phyloP scores from a whole-genome alignment of 306 rosid species.

The Echinosophora koreensis region DNA sequence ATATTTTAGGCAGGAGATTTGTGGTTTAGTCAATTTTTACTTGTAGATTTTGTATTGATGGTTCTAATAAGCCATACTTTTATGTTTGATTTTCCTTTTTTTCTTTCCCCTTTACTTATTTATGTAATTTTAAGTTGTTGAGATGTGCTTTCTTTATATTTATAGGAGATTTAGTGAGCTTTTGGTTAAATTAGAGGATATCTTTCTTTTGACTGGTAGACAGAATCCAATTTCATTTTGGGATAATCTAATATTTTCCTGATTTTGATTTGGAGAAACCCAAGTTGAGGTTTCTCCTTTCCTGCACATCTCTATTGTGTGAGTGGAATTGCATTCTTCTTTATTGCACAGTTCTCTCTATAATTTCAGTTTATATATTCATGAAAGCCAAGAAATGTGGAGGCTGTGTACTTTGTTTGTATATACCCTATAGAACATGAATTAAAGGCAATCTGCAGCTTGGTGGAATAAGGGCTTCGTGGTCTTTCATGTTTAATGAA shows the following conservation, averaged over 20 bases:
- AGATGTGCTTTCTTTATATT: conserved; percentile 43
- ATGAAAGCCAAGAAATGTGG: conserved; percentile 26
- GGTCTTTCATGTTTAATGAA: conserved; percentile 40
- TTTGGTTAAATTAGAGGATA: conserved; percentile 52
- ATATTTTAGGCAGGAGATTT: conserved; percentile 54
- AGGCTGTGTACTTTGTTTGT: conserved; percentile 13
- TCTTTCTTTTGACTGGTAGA: conserved; percentile 54
- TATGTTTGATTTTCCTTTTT: conserved; percentile 38
- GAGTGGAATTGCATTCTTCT: conserved; percentile 44
- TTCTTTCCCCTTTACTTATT: conserved; percentile 28
- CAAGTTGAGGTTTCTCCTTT: conserved; percentile 62
- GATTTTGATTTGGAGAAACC: conserved; percentile 58
- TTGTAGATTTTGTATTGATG: conserved; percentile 52
- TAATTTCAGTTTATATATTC: conserved; percentile 38
- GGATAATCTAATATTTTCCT: conserved; percentile 49
- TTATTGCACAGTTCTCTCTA: conserved; percentile 32
- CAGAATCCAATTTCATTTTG: conserved; percentile 46
- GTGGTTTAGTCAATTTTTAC: conserved; percentile 56
- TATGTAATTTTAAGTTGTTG: conserved; percentile 41
- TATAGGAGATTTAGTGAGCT: too few relatives aligned
- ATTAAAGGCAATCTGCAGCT: conserved; percentile 28
- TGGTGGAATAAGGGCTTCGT: conserved; percentile 37
- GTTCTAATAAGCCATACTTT: conserved; percentile 49
- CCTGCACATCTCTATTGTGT: conserved; percentile 47
- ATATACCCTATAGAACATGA: conserved; percentile 34